Percentiles rank a stretch among this genome's conserved stretches.
Evolutionary conservation across 257 asterid species (phyloP).

Genomic region (Cruciata laevipes): DNA sequence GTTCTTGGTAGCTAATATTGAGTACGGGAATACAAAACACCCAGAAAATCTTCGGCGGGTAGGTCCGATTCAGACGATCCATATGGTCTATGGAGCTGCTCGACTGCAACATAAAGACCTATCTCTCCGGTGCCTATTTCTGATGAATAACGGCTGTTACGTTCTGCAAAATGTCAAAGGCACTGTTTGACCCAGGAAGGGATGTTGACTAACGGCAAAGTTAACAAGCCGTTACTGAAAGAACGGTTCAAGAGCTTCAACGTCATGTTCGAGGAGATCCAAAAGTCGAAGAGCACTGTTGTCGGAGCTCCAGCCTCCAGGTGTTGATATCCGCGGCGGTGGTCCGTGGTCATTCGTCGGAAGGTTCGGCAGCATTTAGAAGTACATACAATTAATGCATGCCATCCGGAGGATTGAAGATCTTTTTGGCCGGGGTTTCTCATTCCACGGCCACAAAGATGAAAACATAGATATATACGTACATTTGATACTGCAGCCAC

Average conservation of each 20-base stretch:
- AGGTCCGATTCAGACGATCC: not conserved
- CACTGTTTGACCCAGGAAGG: constrained; percentile 61
- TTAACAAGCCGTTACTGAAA: constrained; percentile 47
- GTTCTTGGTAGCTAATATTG: no score
- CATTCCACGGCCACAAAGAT: constrained; percentile 55
- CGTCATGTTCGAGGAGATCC: constrained; percentile 58
- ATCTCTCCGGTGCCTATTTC: constrained; percentile 49
- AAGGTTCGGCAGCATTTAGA: constrained; percentile 56
- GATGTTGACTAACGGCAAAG: constrained; percentile 38
- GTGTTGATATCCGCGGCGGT: constrained; percentile 63
- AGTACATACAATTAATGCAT: constrained; percentile 69
- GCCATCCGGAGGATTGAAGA: constrained; percentile 76
- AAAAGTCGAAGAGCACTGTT: constrained; percentile 60
- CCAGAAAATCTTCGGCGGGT: constrained; percentile 38
- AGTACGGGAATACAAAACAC: constrained; percentile 61
- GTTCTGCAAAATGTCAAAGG: constrained; percentile 67
- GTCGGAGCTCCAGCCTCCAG: constrained; percentile 79
- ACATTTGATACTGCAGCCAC: not conserved
- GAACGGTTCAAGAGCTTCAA: constrained; percentile 69
- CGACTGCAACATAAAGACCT: constrained; percentile 56
- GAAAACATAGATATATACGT: no score
- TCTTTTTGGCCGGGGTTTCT: constrained; percentile 63
- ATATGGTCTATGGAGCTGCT: no score
- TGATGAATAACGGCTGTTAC: constrained; percentile 87
- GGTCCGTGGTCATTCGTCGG: constrained; percentile 71